Evolutionary conservation across 768 basidiomycete species (phyloP), one percentile per base, ranked within the genome.

Genomic region (Suillus luteus): DNA sequence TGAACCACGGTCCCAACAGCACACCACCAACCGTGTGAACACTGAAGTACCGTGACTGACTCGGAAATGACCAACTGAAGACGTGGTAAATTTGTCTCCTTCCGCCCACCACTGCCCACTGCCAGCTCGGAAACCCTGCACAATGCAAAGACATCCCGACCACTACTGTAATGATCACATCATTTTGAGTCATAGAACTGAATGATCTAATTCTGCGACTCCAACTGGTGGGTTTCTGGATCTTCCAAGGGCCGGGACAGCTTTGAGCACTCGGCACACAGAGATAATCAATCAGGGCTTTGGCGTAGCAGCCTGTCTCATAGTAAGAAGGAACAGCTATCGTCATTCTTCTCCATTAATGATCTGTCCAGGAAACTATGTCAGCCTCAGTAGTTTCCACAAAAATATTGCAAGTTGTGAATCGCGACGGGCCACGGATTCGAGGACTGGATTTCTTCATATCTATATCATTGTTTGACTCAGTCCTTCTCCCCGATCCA

Each of bases 1-100:
- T 11, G 22, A 48, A 22, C 10, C 37, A 38, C 37, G 88, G 89
- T 2, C 93, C 92, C 15, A 99, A 80, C 51, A 89, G 27, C 27
- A 27, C 27, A 27, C 27, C 27, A 27, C 27, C 27, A 27, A 27
- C 27, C 27, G 27, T 27, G 27, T 27, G 27, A 27, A 27, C 27
- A 27, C 27, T 27, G 27, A 27, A 2, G 27, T 27, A n/a, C n/a
- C n/a, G n/a, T n/a, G n/a, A n/a, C n/a, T n/a, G n/a, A n/a, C n/a
- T n/a, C n/a, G n/a, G n/a, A n/a, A n/a, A n/a, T n/a, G n/a, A n/a
- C n/a, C n/a, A n/a, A n/a, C n/a, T n/a, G n/a, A 27, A 27, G 27
- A 27, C 27, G 27, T 27, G 27, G 27, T 27, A 27, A 27, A 27
- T 31, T 31, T 31, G 31, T 31, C 31, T 31, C 31, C 31, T 31